Evolutionary conservation across 2,329 filamentous ascomycete genomes (phyloP), one percentile per base, ranked within the genome.

Genomic region (Colletotrichum lini): DNA sequence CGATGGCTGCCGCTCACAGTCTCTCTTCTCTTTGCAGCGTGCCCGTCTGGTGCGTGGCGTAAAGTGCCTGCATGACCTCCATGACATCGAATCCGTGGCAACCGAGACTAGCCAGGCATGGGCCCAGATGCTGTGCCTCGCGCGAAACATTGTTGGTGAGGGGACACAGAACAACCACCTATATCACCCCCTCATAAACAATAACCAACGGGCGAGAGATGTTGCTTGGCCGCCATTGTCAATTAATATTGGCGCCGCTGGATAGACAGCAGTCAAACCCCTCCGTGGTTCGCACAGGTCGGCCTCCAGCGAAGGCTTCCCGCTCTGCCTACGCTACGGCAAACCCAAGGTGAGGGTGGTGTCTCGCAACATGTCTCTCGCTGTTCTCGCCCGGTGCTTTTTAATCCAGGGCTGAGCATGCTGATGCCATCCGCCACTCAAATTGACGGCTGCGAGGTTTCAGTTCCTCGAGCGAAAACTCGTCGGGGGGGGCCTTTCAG

Each of bases 11-110:
- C 26, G 53, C 35, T 68, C 50, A 67, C 64, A 30, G 61, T 30
- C 38, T 69, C 52, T 65, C 35, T 10, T 38, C 35, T 10, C 35
- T 38, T 30, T 60, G 44, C 49, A 58, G 45, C 53, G 54, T 65
- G 49, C 67, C 57, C 52, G 35, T 68, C 21, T n/a, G 38, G 68
- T 58, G 50, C 65, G 57, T 59, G 65, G 68, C 68, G 68, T 72
- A 69, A 69, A 72, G 69, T 72, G 69, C 69, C 53, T 72, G 69
- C 69, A 72, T 72, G 65, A 72, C 69, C 35, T 58, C 65, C 53
- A 72, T 45, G 59, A 53, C 35, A 50, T 63, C 45, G 65, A 71
- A 63, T 53, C 65, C 65, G 65, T 72, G 69, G 69, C 69, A 69
- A 72, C 69, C 67, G 65, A 72, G 40, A 58, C 52, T 49, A 59